A percentile compares a stretch with the other conserved stretches of the same genome.
These are phyloP conservation scores for Vanrija pseudolonga DNA, from an alignment of 1,284 basidiomycete genomes.

Conservation along the genomic window DNA sequence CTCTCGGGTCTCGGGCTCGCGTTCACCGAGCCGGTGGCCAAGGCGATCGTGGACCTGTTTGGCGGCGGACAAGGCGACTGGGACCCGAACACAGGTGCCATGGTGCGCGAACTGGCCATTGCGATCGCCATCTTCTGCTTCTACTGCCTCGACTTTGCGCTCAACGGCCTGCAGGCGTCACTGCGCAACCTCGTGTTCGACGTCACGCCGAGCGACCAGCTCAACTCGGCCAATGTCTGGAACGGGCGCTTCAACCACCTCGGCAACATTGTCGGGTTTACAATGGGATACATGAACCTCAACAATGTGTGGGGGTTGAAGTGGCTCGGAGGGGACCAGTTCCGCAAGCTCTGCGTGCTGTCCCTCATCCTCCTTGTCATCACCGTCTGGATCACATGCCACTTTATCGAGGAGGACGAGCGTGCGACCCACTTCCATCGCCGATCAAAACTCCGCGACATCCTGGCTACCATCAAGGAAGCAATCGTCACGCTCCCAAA, in stretches of 20 bases:
- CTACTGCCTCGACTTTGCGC: constrained; percentile 88
- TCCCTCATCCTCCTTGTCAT: constrained; percentile 71
- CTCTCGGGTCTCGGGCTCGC: constrained; percentile 61
- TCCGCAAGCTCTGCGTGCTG: constrained; percentile 90
- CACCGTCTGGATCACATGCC: constrained; percentile 85
- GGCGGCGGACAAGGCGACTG: constrained; percentile 78
- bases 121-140: constrained; percentile 84
- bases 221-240: constrained; percentile 95
- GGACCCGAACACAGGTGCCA: constrained; percentile 70
- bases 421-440: constrained; percentile 50
- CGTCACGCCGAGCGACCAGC: constrained; percentile 76
- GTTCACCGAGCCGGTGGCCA: constrained; percentile 73
- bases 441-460: constrained; percentile 53
- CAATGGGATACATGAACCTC: constrained; percentile 85
- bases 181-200: constrained; percentile 88
- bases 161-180: constrained; percentile 87
- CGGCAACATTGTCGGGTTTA: constrained; percentile 90
- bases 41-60: constrained; percentile 71
- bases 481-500: constrained; percentile 72
- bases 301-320: constrained; percentile 67
- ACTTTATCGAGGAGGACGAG: constrained; percentile 70
- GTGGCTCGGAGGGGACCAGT: constrained; percentile 86
- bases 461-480: constrained; percentile 69
- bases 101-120: constrained; percentile 63
- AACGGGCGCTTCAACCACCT: constrained; percentile 91